These are phyloP conservation scores for Ophiostoma perfectum DNA, from an alignment of 2,329 filamentous ascomycete genomes.

Conservation along the genomic window DNA sequence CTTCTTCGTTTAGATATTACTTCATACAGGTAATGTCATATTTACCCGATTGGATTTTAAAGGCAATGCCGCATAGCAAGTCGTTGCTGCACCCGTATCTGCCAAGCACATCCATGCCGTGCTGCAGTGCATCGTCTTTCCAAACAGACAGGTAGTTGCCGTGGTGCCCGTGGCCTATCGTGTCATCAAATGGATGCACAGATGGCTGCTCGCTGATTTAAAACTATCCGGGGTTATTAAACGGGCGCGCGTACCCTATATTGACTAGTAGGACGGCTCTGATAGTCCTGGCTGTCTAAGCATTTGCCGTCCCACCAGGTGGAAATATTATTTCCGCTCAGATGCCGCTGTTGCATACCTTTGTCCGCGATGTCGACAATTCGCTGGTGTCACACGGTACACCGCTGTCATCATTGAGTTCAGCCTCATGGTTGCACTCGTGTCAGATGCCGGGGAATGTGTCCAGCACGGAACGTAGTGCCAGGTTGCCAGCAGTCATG, in stretches of 20 bases:
- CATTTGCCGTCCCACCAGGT: slow-evolving; percentile 52
- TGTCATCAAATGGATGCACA: background rate
- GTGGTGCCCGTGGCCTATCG: background rate
- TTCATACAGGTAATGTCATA: background rate
- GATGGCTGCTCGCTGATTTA: background rate
- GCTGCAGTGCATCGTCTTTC: background rate
- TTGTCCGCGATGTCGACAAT: background rate
- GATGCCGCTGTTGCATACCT: background rate
- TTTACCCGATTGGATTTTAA: background rate
- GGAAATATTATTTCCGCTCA: slow-evolving; percentile 28
- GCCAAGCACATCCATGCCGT: background rate
- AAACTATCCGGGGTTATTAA: background rate
- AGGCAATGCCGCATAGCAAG: background rate
- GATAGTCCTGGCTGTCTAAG: slow-evolving; percentile 44
- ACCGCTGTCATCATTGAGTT: background rate
- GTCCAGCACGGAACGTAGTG: background rate
- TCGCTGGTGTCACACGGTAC: background rate
- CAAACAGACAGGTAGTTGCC: background rate
- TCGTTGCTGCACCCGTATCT: slow-evolving; percentile 1
- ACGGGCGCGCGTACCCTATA: background rate
- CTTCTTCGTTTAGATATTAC: background rate
- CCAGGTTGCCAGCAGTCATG: background rate
- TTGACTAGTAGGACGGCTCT: slow-evolving; percentile 34
- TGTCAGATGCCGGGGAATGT: background rate
- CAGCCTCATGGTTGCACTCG: background rate